phyloP scores from a whole-genome alignment of 2,329 filamentous ascomycete species.

The Penicillium corylophilum region DNA sequence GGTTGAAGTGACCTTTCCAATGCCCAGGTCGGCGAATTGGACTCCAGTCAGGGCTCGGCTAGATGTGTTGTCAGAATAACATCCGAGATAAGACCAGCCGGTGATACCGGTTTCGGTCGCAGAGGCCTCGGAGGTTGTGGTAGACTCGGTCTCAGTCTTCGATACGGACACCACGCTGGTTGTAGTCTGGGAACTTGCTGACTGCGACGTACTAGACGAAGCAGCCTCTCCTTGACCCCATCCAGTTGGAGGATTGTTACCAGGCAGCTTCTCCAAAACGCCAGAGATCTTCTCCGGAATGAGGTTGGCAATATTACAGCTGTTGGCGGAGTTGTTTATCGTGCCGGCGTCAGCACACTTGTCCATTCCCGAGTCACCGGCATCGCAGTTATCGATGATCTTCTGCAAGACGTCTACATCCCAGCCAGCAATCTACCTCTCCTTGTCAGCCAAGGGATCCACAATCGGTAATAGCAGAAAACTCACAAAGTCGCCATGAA shows the following conservation, averaged over 20 bases:
- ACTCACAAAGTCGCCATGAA: slow-evolving; percentile 18
- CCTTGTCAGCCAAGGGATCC: background rate
- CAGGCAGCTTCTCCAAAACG: slow-evolving; percentile 14
- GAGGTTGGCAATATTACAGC: slow-evolving; percentile 15
- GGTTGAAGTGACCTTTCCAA: slow-evolving; percentile 40
- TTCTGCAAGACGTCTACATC: slow-evolving; percentile 13
- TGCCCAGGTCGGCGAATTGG: slow-evolving; percentile 45
- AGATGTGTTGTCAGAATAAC: slow-evolving; percentile 42
- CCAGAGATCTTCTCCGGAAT: slow-evolving; percentile 14
- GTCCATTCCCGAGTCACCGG: slow-evolving; percentile 15
- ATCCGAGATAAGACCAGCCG: slow-evolving; percentile 31
- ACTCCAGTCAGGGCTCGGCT: slow-evolving; percentile 38
- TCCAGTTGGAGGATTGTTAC: slow-evolving; percentile 14
- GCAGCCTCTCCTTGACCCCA: slow-evolving; percentile 11
- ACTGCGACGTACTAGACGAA: background rate
- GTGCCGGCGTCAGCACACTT: slow-evolving; percentile 13
- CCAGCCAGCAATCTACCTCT: slow-evolving; percentile 14
- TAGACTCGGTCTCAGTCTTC: background rate
- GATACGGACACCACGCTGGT: slow-evolving; percentile 1
- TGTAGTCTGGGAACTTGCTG: background rate
- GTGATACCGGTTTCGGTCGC: background rate
- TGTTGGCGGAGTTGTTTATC: slow-evolving; percentile 9
- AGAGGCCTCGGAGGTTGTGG: background rate
- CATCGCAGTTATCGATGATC: slow-evolving; percentile 17
- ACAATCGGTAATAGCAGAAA: background rate